Evolutionary conservation across 176 grass and related monocot genomes (phyloP), one percentile per base, ranked within the genome.

Genomic region (Raddia guianensis): DNA sequence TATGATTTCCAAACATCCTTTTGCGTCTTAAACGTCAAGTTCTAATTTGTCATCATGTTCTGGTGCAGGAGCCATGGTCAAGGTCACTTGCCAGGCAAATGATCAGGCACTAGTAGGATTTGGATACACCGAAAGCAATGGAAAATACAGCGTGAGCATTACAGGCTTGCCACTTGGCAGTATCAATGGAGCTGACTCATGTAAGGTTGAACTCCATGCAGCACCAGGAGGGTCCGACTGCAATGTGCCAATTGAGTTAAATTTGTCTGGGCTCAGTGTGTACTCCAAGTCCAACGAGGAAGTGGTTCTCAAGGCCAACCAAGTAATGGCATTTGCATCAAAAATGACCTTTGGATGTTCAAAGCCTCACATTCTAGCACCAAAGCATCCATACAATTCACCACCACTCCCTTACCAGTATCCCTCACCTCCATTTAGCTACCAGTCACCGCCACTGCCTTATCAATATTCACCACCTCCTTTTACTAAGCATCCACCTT

Each of bases 141-240:
- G 89, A 1, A 89, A 87, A 56, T 94, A 94, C 69, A 89, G 84
- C 15, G 81, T 91, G 48, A 73, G 11, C 46, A 80, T 94, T 68
- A 81, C 72, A 4, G 92, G 84, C 15, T 80, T 89, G 49, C 73
- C 73, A 73, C 86, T 87, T 47, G 51, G 73, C 64, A 76, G 21
- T 58, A 77, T 62, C 67, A 82, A 77, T 73, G 75, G 76, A 8
- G 77, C 74, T 51, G 82, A 88, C 43, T 89, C 77, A 0, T 94
- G 92, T 66, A 94, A 91, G 70, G 89, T 91, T 7, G 87, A 94
- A 79, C 92, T 91, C 45, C 92, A 94, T 44, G 84, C 81, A 18
- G 89, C 92, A 56, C 89, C 92, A 51, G 82, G 59, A 88, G 89
- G 84, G 78, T 91, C 92, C 3, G 81, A 82, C 51, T 94, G 89